Evolutionary conservation across 495 filamentous ascomycete species (phyloP).

Genomic region (Penicillium maclennaniae): DNA sequence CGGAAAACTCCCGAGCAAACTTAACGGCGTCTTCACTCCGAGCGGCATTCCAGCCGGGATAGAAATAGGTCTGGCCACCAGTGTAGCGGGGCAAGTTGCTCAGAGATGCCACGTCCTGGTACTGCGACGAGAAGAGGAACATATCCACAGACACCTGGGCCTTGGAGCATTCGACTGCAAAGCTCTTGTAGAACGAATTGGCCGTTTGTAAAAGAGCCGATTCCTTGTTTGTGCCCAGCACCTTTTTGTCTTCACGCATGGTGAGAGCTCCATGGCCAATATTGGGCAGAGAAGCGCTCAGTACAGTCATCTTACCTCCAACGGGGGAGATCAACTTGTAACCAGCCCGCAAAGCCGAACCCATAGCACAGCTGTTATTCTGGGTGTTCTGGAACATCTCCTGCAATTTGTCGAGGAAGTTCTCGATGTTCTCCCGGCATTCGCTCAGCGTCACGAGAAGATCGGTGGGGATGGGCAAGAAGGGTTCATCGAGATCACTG

Average conservation of each 20-base stretch:
- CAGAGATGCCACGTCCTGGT: conserved; percentile 93
- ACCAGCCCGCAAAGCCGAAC: conserved; percentile 83
- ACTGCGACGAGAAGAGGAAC: conserved; percentile 97
- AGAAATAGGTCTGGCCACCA: conserved; percentile 97
- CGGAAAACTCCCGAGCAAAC: conserved; percentile 93
- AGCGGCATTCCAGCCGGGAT: conserved; percentile 95
- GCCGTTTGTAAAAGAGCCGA: conserved; percentile 80
- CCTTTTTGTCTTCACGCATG: conserved; percentile 94
- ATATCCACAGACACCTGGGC: conserved; percentile 98
- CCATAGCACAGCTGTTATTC: conserved; percentile 83
- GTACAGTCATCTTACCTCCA: conserved; percentile 89
- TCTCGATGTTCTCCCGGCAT: conserved; percentile 84
- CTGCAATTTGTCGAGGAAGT: conserved; percentile 85
- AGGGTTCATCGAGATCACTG: conserved; percentile 94
- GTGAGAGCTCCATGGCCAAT: conserved; percentile 85
- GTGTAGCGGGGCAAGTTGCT: conserved; percentile 95
- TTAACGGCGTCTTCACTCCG: conserved; percentile 93
- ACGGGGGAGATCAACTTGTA: conserved; percentile 92
- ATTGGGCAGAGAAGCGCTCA: conserved; percentile 88
- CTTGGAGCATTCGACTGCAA: conserved; percentile 98
- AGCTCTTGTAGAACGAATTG: conserved; percentile 97
- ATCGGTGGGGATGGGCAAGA: conserved; percentile 89
- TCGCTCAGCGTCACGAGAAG: conserved; percentile 89
- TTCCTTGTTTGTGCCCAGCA: conserved; percentile 92
- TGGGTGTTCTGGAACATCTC: conserved; percentile 96